A percentile compares a stretch with the other conserved stretches of the same genome.
Conservation (phyloP, 768 basidiomycete species). For the Xerocomus brunneocitrinus region DNA sequence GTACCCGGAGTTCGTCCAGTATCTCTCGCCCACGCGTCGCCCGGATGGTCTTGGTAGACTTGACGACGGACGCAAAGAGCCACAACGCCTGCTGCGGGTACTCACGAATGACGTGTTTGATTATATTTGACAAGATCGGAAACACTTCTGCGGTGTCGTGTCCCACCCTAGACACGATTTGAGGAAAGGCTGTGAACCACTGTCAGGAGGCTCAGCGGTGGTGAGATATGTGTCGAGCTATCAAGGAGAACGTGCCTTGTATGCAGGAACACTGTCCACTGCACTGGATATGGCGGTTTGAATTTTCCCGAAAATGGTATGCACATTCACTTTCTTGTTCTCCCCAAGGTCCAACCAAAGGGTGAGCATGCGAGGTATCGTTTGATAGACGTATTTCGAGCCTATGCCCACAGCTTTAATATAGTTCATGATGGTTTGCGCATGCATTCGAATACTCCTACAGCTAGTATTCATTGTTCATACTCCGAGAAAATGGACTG, state of each 20-base stretch:
- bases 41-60: conserved; percentile 69
- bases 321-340: conserved; percentile 18
- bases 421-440: conserved; percentile 63
- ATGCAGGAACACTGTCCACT: conserved; percentile 62
- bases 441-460: conserved; percentile 62
- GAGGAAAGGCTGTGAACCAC: conserved; percentile 97
- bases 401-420: conserved; percentile 70
- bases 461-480: not conserved
- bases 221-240: not conserved
- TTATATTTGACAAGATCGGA: conserved; percentile 56
- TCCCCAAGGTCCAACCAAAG: conserved; percentile 95
- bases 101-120: conserved; percentile 65
- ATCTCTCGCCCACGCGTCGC: conserved; percentile 56
- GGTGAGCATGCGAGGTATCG: conserved; percentile 88
- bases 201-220: conserved; percentile 30
- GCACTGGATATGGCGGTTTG: conserved; percentile 44
- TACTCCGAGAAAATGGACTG: not conserved
- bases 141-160: conserved; percentile 64
- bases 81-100: conserved; percentile 92
- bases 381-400: conserved; percentile 95
- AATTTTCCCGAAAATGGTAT: conserved; percentile 49
- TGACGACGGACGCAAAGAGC: conserved; percentile 85
- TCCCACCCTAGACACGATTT: conserved; percentile 91
- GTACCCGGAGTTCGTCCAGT: conserved; percentile 55
- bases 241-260: conserved; percentile 55